A percentile compares a stretch with the other conserved stretches of the same genome.
Evolutionary conservation across 108 stramenopile species (phyloP).

Genomic region (Skeletonema tropicum): DNA sequence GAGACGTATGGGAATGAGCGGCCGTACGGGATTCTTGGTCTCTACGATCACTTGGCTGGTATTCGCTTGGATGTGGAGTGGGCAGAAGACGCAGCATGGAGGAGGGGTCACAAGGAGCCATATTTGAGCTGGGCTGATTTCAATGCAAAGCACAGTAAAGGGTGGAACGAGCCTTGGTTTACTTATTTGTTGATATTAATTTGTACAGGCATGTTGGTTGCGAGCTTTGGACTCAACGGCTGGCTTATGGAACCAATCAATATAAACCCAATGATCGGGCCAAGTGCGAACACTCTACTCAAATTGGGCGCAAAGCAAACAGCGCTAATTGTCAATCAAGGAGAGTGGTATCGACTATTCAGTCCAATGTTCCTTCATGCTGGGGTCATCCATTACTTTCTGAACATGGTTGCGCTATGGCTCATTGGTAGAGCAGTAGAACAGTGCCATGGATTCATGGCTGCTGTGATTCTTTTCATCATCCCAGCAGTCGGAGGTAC

Average conservation of each 20-base stretch:
- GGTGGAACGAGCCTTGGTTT: slow-evolving; percentile 74
- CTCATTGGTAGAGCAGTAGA: slow-evolving; percentile 93
- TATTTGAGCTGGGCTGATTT: slow-evolving; percentile 83
- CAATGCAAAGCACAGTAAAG: slow-evolving; percentile 56
- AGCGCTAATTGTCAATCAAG: slow-evolving; percentile 79
- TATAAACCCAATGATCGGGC: slow-evolving; percentile 92
- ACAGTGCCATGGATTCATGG: slow-evolving; percentile 78
- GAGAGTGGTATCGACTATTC: slow-evolving; percentile 88
- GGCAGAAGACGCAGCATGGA: slow-evolving; percentile 88
- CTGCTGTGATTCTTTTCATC: slow-evolving; percentile 75
- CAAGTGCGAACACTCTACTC: slow-evolving; percentile 82
- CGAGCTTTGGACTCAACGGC: slow-evolving; percentile 67
- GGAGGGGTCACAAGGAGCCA: slow-evolving; percentile 65
- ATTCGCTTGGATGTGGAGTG: slow-evolving; percentile 84
- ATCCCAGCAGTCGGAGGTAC: slow-evolving; percentile 88
- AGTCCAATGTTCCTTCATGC: slow-evolving; percentile 94
- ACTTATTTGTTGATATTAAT: slow-evolving; percentile 65
- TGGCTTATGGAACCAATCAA: slow-evolving; percentile 83
- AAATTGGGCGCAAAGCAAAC: slow-evolving; percentile 87
- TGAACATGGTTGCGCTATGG: slow-evolving; percentile 90
- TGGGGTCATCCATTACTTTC: slow-evolving; percentile 91
- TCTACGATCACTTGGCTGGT: slow-evolving; percentile 75
- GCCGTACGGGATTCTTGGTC: slow-evolving; percentile 77
- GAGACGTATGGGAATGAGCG: slow-evolving; percentile 66
- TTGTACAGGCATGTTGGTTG: slow-evolving; percentile 70